Evolutionary conservation across 768 basidiomycete genomes (phyloP), one percentile per base, ranked within the genome.

Genomic region (Mycena haematopus): DNA sequence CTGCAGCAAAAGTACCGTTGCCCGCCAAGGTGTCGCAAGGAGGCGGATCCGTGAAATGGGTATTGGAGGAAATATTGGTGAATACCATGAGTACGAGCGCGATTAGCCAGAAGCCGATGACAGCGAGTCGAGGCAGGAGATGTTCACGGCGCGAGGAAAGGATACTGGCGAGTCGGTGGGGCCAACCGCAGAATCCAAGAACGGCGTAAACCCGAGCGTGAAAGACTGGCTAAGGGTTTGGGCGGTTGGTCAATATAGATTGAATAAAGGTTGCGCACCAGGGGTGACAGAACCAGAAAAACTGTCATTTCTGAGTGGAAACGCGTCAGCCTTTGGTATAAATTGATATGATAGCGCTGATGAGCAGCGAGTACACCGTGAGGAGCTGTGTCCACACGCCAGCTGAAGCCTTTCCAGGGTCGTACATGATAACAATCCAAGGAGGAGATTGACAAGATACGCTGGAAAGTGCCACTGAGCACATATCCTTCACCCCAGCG

Each of bases 361-460:
- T 24, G 27, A 58, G 57, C 3, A 58, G 56, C 17, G 56, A 58
- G 24, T 58, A 58, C 22, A 58, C 47, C 6, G 56, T 58, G 9
- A 58, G 35, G 17, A 58, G 25, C 49, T 58, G 57, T 19, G 57
- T 36, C 57, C 57, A 58, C n/a, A 58, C 57, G n/a, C 22, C 57
- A 2, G 19, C 40, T 24, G 57, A 49, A 6, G 57, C 47, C 27
- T 58, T 47, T 51, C 51, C 14, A 7, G 57, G 38, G 38, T 40
- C 19, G 19, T 57, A 57, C 33, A 57, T 57, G 13, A 49, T 33
- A 29, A 57, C 31, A 29, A 57, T 22, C 57, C 57, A 14, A 58
- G 49, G 25, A 58, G 21, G 17, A 58, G 38, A 58, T 52, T 58
- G 14, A 36, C 57, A n/a, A 58, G 47, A 25, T 58, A 58, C n/a